phyloP scores from a whole-genome alignment of 257 asterid species.

The Forsythia viridissima region DNA sequence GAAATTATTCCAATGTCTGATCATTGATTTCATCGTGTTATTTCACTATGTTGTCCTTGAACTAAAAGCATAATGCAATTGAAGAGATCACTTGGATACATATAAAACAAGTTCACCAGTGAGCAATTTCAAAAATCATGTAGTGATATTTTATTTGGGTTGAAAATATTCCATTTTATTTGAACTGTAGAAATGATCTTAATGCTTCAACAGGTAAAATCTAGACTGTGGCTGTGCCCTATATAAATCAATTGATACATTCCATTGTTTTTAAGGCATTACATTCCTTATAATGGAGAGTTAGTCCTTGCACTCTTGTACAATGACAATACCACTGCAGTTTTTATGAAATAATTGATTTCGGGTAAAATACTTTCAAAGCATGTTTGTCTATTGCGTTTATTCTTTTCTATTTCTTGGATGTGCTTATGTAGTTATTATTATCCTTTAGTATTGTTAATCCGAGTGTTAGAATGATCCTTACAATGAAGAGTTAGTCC shows the following conservation, averaged over 20 bases:
- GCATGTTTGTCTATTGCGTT: background rate
- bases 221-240: background rate
- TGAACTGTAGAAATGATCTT: background rate
- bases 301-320: background rate
- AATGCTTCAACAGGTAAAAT: background rate
- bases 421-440: constrained; percentile 8
- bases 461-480: background rate
- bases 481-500: background rate
- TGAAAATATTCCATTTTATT: too few relatives aligned
- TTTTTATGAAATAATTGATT: background rate
- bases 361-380: background rate
- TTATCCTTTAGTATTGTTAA: background rate
- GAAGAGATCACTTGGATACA: background rate
- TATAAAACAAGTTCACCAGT: background rate
- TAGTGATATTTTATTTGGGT: background rate
- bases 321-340: background rate
- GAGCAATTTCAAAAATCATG: background rate
- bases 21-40: background rate
- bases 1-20: background rate
- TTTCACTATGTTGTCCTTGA: background rate
- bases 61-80: background rate
- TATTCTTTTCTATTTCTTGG: constrained; percentile 2
- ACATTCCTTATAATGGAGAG: background rate
- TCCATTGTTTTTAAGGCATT: background rate
- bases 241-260: background rate